phyloP scores from a whole-genome alignment of 768 basidiomycete genomes.

The Collybiopsis confluens region DNA sequence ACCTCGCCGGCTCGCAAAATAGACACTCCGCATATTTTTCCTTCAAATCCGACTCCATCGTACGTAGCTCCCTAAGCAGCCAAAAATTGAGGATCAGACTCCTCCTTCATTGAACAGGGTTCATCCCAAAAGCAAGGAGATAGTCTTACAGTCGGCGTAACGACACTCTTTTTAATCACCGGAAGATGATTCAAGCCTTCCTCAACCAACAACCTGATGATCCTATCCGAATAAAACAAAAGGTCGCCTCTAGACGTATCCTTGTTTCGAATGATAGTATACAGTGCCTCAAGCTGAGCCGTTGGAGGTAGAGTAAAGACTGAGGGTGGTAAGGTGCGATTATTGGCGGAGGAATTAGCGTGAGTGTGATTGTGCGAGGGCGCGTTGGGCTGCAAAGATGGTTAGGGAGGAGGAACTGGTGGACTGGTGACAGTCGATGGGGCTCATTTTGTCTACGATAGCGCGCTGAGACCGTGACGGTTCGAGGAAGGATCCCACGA shows the following conservation, averaged over 20 bases:
- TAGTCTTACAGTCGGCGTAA: conserved; percentile 72
- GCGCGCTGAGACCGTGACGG: too few relatives aligned
- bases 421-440: background rate
- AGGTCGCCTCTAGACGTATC: conserved; percentile 90
- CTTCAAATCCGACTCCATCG: conserved; percentile 91
- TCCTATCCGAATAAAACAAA: conserved; percentile 91
- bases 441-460: background rate
- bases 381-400: conserved; percentile 4
- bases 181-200: conserved; percentile 87
- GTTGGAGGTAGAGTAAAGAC: conserved; percentile 90
- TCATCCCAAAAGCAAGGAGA: conserved; percentile 4
- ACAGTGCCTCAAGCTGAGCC: conserved; percentile 89
- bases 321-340: conserved; percentile 55
- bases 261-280: conserved; percentile 91
- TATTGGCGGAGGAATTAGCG: background rate
- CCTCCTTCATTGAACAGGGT: background rate
- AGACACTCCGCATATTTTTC: conserved; percentile 94
- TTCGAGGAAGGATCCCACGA: too few relatives aligned
- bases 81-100: too few relatives aligned
- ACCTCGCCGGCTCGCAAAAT: conserved; percentile 94
- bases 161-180: conserved; percentile 65
- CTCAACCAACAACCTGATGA: conserved; percentile 79
- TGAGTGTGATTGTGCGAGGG: conserved; percentile 11
- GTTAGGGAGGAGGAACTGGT: conserved; percentile 3
- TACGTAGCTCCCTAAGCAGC: conserved; percentile 64